Percentiles rank a stretch among this genome's conserved stretches.
These are phyloP conservation scores for Voacanga thouarsii DNA, from an alignment of 257 asterid genomes.

Conservation along the genomic window DNA sequence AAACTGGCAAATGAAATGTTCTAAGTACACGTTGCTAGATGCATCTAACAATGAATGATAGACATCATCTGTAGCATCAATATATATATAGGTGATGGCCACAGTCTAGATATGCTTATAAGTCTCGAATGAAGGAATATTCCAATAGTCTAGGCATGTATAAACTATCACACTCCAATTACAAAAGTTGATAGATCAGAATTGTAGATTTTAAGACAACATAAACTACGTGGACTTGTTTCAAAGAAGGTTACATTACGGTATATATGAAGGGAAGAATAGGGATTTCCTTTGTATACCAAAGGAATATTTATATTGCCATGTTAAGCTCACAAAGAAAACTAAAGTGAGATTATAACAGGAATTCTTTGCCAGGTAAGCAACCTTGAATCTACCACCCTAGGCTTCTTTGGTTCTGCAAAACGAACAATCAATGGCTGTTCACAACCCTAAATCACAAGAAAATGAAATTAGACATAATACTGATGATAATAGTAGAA, in stretches of 20 bases:
- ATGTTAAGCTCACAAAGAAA: not conserved
- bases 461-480: constrained; percentile 17
- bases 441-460: constrained; percentile 72
- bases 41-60: not conserved
- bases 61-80: not conserved
- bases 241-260: not conserved
- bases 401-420: constrained; percentile 92
- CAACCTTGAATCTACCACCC: constrained; percentile 63
- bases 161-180: not conserved
- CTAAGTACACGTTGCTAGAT: not conserved
- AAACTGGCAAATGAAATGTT: not conserved
- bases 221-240: not conserved
- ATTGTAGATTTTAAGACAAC: not conserved
- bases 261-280: not conserved
- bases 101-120: not conserved
- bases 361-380: constrained; percentile 11
- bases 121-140: not conserved
- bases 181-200: not conserved
- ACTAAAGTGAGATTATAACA: not conserved
- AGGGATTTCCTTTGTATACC: not conserved
- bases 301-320: not conserved
- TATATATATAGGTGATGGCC: not conserved
- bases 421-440: constrained; percentile 85
- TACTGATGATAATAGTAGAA: constrained; percentile 2
- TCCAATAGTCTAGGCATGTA: not conserved